Percentiles rank a stretch among this genome's conserved stretches.
These are phyloP conservation scores for Parmales sp. DNA, from an alignment of 108 stramenopile genomes.

Conservation along the genomic window DNA sequence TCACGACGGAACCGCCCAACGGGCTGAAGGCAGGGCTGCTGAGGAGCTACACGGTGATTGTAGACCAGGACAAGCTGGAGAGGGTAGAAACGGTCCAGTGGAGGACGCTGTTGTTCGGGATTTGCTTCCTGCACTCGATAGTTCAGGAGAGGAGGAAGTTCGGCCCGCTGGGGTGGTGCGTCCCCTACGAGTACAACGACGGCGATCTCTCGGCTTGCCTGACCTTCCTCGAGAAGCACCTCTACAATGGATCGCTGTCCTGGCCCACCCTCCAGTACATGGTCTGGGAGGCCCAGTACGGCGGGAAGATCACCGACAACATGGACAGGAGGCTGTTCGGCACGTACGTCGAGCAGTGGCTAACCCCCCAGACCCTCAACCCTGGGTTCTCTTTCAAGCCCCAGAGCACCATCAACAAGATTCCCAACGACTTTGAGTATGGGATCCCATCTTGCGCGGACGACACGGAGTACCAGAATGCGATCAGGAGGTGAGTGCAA, in stretches of 20 bases:
- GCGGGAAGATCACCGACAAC: conserved; percentile 39
- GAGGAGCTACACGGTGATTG: conserved; percentile 24
- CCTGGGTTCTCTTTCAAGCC: conserved; percentile 25
- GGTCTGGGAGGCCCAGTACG: conserved; percentile 36
- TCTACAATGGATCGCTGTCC: conserved; percentile 17
- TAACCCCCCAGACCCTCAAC: conserved; percentile 14
- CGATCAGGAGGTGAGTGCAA: conserved; percentile 15
- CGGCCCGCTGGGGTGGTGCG: conserved; percentile 38
- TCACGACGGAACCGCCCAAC: conserved; percentile 38
- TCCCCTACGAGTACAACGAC: conserved; percentile 42
- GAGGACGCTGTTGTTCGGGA: conserved; percentile 26
- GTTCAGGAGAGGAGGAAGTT: conserved; percentile 44
- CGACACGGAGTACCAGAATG: conserved; percentile 1
- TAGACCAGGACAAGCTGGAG: conserved; percentile 41
- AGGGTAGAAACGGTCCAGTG: conserved; percentile 32
- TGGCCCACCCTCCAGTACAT: conserved; percentile 38
- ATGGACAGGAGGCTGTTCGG: conserved; percentile 29
- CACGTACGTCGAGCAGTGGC: conserved; percentile 23
- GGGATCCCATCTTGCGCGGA: conserved; percentile 14
- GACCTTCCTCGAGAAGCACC: conserved; percentile 36
- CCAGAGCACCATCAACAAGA: conserved; percentile 9
- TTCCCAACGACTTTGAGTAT: conserved; percentile 26
- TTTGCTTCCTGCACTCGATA: conserved; percentile 32
- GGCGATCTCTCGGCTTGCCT: conserved; percentile 34
- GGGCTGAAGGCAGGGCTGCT: conserved; percentile 31